phyloP scores from a whole-genome alignment of 2,329 filamentous ascomycete genomes.

The Ascochyta fabae region DNA sequence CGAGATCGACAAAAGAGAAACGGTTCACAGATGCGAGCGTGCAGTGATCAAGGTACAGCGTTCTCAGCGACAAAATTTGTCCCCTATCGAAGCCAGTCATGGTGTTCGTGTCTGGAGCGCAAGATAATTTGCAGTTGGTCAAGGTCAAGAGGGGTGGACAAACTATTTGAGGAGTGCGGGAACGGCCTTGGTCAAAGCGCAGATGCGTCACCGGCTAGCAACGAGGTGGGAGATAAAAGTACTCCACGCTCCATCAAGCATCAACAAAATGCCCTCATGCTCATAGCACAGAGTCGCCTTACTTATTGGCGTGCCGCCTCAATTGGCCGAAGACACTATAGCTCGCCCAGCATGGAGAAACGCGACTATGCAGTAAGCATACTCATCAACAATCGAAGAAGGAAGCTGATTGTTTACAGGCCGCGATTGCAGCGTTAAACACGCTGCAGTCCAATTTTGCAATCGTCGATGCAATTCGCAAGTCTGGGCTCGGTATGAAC shows the following conservation, averaged over 20 bases:
- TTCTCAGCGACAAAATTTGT: neutral
- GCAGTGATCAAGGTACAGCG: neutral
- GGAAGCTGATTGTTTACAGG: conserved; percentile 51
- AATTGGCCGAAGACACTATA: conserved; percentile 26
- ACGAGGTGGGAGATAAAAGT: conserved; percentile 27
- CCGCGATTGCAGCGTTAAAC: conserved; percentile 76
- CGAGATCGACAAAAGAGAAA: neutral
- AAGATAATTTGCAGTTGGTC: neutral
- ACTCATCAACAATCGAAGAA: neutral
- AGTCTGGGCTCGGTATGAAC: conserved; percentile 76
- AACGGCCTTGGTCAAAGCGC: conserved; percentile 4
- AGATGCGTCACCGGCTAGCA: conserved; percentile 36
- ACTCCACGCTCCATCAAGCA: conserved; percentile 4
- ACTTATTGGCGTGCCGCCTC: conserved; percentile 19
- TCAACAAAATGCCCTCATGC: conserved; percentile 41
- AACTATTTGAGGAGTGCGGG: conserved; percentile 3
- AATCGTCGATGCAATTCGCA: conserved; percentile 76
- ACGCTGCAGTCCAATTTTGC: conserved; percentile 80
- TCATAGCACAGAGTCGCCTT: conserved; percentile 31
- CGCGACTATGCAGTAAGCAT: conserved; percentile 45
- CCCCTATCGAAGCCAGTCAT: neutral
- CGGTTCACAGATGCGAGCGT: neutral
- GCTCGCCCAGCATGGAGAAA: conserved; percentile 34
- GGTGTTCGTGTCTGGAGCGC: neutral
- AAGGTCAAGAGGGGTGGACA: neutral